Evolutionary conservation across 1,284 basidiomycete species (phyloP), one percentile per base, ranked within the genome.

Genomic region (Mycena citricolor): DNA sequence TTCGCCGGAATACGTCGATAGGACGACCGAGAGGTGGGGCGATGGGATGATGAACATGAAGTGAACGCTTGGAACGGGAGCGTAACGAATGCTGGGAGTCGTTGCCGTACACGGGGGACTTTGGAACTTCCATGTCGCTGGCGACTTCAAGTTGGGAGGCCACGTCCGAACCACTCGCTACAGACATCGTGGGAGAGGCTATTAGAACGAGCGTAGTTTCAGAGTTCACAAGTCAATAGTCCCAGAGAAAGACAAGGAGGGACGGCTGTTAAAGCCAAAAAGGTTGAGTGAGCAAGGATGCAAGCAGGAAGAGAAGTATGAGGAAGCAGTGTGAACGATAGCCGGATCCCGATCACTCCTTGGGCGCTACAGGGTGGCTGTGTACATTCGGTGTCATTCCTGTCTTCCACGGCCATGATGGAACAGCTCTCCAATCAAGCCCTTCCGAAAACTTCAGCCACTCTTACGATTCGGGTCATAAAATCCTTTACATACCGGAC

Each of bases 401-500:
- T n/a, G n/a, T 19, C 34, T 21, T n/a, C 5, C 5, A 7, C 36
- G 13, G 20, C 14, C 2, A n/a, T n/a, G n/a, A 52, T 49, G 51
- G 49, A 47, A 16, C 36, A 35, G 13, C 46, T 52, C 4, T 34
- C 84, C 36, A 92, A 86, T 66, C 68, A 75, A 31, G 69, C 79
- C 16, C 70, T 75, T 3, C 87, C 91, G 3, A 75, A 73, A 52
- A 85, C 85, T 4, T 74, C 81, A 44, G 87, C 89, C 14, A 89
- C 88, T 7, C 71, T 95, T 48, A 95, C 93, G n/a, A 64, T 98
- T 32, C 83, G 95, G 24, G 78, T 98, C 54, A 92, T 99, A 72
- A 99, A 99, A 64, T 93, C 87, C 30, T 97, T 99, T 63, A 85
- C 86, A 60, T 98, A 82, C 63, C 81, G 95, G 40, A 94, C 93